These are phyloP conservation scores for Amanita rubescens DNA, from an alignment of 768 basidiomycete species.

Conservation along the genomic window DNA sequence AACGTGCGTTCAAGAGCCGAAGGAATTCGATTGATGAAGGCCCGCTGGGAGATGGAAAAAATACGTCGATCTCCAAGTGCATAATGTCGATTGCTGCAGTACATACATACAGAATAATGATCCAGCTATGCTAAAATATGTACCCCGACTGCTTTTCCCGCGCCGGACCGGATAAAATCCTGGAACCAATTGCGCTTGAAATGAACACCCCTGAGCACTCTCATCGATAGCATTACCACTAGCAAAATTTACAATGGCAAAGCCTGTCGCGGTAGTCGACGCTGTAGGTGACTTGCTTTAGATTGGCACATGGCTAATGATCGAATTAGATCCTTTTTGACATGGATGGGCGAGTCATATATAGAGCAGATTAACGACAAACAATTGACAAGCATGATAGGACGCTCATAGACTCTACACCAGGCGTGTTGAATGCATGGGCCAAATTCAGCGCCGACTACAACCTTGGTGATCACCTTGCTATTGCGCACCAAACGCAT, in stretches of 20 bases:
- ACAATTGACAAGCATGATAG: constrained; percentile 24
- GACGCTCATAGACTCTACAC: constrained; percentile 77
- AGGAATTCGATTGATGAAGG: constrained; percentile 62
- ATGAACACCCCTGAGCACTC: too few relatives aligned
- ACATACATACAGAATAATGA: neutral
- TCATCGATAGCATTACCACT: too few relatives aligned
- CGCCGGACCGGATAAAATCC: too few relatives aligned
- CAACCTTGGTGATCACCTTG: constrained; percentile 37
- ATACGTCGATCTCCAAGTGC: constrained; percentile 18
- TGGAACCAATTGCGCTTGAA: neutral
- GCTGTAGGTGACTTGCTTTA: constrained; percentile 34
- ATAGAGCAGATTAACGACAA: neutral
- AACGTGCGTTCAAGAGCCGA: constrained; percentile 55
- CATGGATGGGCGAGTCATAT: constrained; percentile 51
- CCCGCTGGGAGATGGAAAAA: constrained; percentile 69
- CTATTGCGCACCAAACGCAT: constrained; percentile 55
- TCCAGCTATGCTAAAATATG: too few relatives aligned
- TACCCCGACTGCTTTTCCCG: neutral
- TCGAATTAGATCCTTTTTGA: constrained; percentile 53
- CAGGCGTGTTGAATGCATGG: constrained; percentile 78
- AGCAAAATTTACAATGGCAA: constrained; percentile 9
- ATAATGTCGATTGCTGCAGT: neutral
- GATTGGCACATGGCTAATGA: neutral
- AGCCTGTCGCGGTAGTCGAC: constrained; percentile 33
- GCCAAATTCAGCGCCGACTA: constrained; percentile 60